Conservation (phyloP, 441 rosid genomes). For the Dalechampia spathulata region DNA sequence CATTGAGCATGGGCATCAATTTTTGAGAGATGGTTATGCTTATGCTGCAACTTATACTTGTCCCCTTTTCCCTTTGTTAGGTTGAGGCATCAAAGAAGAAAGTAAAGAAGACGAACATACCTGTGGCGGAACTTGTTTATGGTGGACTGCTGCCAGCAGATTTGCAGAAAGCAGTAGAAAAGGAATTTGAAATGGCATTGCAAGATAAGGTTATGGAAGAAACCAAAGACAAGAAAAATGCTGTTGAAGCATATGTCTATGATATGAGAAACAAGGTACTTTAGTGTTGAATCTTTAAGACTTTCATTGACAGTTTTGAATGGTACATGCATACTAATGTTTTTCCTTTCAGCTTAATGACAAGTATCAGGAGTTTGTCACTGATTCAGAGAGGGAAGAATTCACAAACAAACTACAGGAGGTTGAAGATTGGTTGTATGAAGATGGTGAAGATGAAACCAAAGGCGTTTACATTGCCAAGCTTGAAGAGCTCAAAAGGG, state of each 20-base stretch:
- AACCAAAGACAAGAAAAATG: slow-evolving; percentile 93
- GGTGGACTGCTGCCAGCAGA: slow-evolving; percentile 66
- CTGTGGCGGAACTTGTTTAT: slow-evolving; percentile 66
- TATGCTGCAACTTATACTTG: neutral
- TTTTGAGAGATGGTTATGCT: neutral
- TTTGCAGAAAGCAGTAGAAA: slow-evolving; percentile 78
- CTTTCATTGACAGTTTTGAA: neutral
- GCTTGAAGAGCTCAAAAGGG: slow-evolving; percentile 94
- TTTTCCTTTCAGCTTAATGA: slow-evolving; percentile 51
- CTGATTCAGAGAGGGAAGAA: slow-evolving; percentile 59
- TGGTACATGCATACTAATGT: neutral
- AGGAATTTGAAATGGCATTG: slow-evolving; percentile 96
- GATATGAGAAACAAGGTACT: slow-evolving; percentile 92
- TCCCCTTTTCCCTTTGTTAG: slow-evolving; percentile 21
- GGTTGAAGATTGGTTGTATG: slow-evolving; percentile 94
- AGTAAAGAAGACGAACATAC: slow-evolving; percentile 77
- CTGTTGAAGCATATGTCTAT: slow-evolving; percentile 94
- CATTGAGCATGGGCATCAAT: neutral
- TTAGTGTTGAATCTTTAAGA: neutral
- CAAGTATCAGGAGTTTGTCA: slow-evolving; percentile 73
- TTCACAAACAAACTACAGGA: slow-evolving; percentile 60
- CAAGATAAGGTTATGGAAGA: slow-evolving; percentile 97
- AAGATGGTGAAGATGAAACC: slow-evolving; percentile 97
- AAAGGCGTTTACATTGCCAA: slow-evolving; percentile 91
- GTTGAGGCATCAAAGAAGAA: slow-evolving; percentile 83